These are phyloP conservation scores for Kluyveromyces starmeri DNA, from an alignment of 805 yeast species.

Conservation along the genomic window DNA sequence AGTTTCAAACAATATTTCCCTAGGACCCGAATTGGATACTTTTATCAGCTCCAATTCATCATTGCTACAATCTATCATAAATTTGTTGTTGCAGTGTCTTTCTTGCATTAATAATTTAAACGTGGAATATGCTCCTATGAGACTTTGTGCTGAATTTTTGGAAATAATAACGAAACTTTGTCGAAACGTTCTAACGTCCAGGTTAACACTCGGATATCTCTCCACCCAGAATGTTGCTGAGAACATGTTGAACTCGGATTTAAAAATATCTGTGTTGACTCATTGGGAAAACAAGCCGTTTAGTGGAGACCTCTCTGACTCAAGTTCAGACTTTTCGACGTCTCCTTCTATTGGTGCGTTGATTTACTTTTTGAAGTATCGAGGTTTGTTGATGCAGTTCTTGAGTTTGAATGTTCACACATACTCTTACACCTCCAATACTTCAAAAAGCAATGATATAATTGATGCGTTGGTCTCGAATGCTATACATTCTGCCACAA, in stretches of 20 bases:
- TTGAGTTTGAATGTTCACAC: slow-evolving; percentile 67
- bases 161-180: slow-evolving; percentile 57
- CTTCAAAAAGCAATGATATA: slow-evolving; percentile 36
- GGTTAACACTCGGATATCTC: slow-evolving; percentile 41
- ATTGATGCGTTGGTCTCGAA: slow-evolving; percentile 43
- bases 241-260: slow-evolving; percentile 42
- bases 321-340: slow-evolving; percentile 25
- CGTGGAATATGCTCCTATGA: slow-evolving; percentile 46
- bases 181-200: slow-evolving; percentile 46
- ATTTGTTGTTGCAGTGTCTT: slow-evolving; percentile 41
- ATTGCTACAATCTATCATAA: slow-evolving; percentile 45
- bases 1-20: slow-evolving; percentile 38
- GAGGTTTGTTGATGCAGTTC: slow-evolving; percentile 55
- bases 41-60: slow-evolving; percentile 48
- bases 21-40: slow-evolving; percentile 41
- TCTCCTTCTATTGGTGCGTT: slow-evolving; percentile 42
- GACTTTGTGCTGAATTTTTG: slow-evolving; percentile 48
- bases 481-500: slow-evolving; percentile 53
- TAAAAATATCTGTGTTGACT: slow-evolving; percentile 45
- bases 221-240: slow-evolving; percentile 45
- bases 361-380: slow-evolving; percentile 49
- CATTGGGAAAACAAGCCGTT: slow-evolving; percentile 47
- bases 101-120: slow-evolving; percentile 31
- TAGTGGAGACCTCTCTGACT: slow-evolving; percentile 25
- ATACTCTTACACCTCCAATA: slow-evolving; percentile 40